These are phyloP conservation scores for Nothophytophthora sp. DNA, from an alignment of 352 stramenopile genomes.

Conservation along the genomic window DNA sequence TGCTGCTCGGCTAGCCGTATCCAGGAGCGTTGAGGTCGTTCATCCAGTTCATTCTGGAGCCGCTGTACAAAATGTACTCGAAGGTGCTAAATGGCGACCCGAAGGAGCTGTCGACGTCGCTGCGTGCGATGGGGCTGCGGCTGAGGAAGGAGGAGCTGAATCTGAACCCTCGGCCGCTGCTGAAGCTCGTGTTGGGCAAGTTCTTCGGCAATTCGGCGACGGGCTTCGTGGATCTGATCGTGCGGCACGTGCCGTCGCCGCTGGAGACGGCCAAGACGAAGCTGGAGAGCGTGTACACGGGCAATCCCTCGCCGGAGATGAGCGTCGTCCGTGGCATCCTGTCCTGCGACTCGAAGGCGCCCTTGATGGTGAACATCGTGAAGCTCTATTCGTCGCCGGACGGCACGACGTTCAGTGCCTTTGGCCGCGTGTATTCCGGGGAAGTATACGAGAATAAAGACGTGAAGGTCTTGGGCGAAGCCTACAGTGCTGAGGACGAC, in stretches of 20 bases:
- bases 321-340: constrained; percentile 97
- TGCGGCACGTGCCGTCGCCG: constrained; percentile 98
- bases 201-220: constrained; percentile 99
- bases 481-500: constrained; percentile 99
- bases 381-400: constrained; percentile 99
- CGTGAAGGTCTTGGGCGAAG: constrained; percentile 99
- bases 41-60: constrained; percentile 99
- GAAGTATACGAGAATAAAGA: constrained; percentile 99
- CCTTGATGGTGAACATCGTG: constrained; percentile 99
- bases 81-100: constrained; percentile 99
- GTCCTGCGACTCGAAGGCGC: constrained; percentile 98
- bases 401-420: constrained; percentile 99
- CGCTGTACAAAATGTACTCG: constrained; percentile 99
- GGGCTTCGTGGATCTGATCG: constrained; percentile 99
- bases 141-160: constrained; percentile 98
- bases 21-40: too few relatives aligned
- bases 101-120: constrained; percentile 98
- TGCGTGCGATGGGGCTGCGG: constrained; percentile 96
- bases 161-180: constrained; percentile 95
- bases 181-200: constrained; percentile 99
- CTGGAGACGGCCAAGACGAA: constrained; percentile 97
- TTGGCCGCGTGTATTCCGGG: constrained; percentile 99
- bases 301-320: constrained; percentile 97
- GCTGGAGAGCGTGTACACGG: constrained; percentile 99
- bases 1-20: too few relatives aligned